Conservation (phyloP, 1,284 basidiomycete genomes). For the Takashimella koratensis region DNA sequence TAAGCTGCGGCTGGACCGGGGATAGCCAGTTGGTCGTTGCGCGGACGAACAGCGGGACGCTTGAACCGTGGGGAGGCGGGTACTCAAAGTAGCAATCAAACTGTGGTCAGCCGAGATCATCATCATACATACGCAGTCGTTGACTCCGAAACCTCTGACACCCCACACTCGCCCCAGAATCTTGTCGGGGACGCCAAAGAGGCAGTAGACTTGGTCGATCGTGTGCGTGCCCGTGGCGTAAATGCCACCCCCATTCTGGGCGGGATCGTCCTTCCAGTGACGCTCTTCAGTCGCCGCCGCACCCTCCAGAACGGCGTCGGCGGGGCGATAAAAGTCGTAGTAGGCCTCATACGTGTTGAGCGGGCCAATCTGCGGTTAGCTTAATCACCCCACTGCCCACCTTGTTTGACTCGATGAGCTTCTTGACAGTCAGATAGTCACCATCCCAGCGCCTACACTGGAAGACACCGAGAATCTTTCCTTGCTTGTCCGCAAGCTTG, state of each 20-base stretch:
- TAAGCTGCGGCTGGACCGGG: constrained; percentile 57
- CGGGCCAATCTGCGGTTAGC: constrained; percentile 31
- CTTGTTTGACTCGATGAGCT: constrained; percentile 56
- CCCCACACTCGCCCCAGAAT: constrained; percentile 49
- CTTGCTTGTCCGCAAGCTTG: constrained; percentile 60
- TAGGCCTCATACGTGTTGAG: constrained; percentile 40
- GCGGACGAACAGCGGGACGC: constrained; percentile 57
- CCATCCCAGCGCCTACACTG: constrained; percentile 58
- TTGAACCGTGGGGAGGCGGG: constrained; percentile 53
- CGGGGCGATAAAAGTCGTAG: constrained; percentile 75
- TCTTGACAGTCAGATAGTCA: constrained; percentile 70
- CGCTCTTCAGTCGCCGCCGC: too few relatives aligned
- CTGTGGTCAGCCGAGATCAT: constrained; percentile 17
- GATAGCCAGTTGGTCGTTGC: constrained; percentile 67
- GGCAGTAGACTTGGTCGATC: constrained; percentile 68
- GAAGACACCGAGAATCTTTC: constrained; percentile 62
- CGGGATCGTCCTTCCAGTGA: constrained; percentile 49
- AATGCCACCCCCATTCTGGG: constrained; percentile 42
- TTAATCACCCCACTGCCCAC: too few relatives aligned
- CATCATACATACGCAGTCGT: too few relatives aligned
- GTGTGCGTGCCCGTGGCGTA: constrained; percentile 52
- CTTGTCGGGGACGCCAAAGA: constrained; percentile 69
- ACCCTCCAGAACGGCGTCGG: too few relatives aligned
- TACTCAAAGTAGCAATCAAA: constrained; percentile 64
- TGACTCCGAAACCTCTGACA: constrained; percentile 26